Percentiles rank a stretch among this genome's conserved stretches.
Evolutionary conservation across 257 asterid species (phyloP).

Genomic region (Gentiana straminea): DNA sequence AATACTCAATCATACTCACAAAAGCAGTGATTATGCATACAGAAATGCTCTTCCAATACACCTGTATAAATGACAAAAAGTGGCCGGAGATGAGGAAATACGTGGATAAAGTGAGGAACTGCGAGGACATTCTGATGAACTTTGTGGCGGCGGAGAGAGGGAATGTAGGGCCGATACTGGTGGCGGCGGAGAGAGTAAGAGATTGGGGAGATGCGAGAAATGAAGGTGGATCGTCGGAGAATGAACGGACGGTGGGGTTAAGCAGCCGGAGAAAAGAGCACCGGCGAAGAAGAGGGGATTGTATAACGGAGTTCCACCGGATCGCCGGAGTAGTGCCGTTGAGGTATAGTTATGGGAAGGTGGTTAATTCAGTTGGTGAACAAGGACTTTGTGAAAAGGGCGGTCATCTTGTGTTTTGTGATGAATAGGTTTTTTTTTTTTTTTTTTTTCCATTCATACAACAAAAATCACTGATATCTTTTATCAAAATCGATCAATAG

Average conservation of each 20-base stretch:
- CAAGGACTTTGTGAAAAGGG: constrained; percentile 69
- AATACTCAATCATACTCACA: constrained; percentile 69
- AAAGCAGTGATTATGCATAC: constrained; percentile 52
- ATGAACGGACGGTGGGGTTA: constrained; percentile 61
- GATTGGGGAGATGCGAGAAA: constrained; percentile 89
- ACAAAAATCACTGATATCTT: no score
- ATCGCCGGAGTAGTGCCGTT: constrained; percentile 65
- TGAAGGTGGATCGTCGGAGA: constrained; percentile 33
- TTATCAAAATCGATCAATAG: no score
- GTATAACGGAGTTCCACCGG: constrained; percentile 63
- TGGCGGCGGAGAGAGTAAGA: constrained; percentile 49
- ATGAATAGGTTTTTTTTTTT: constrained; percentile 25
- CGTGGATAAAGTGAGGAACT: constrained; percentile 55
- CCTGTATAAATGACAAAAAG: constrained; percentile 32
- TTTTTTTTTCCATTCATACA: no score
- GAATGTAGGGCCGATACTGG: constrained; percentile 55
- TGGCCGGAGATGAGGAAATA: constrained; percentile 13
- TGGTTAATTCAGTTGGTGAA: constrained; percentile 64
- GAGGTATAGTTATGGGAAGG: constrained; percentile 66
- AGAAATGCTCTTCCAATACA: constrained; percentile 43
- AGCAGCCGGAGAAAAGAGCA: constrained; percentile 72
- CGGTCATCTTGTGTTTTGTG: constrained; percentile 63
- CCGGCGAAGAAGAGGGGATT: constrained; percentile 78
- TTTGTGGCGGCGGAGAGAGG: constrained; percentile 51
- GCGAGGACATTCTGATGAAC: constrained; percentile 92